Percentiles rank a stretch among this genome's conserved stretches.
Conservation (phyloP, 2,329 filamentous ascomycete genomes). For the Trichoderma afroharzianum region DNA sequence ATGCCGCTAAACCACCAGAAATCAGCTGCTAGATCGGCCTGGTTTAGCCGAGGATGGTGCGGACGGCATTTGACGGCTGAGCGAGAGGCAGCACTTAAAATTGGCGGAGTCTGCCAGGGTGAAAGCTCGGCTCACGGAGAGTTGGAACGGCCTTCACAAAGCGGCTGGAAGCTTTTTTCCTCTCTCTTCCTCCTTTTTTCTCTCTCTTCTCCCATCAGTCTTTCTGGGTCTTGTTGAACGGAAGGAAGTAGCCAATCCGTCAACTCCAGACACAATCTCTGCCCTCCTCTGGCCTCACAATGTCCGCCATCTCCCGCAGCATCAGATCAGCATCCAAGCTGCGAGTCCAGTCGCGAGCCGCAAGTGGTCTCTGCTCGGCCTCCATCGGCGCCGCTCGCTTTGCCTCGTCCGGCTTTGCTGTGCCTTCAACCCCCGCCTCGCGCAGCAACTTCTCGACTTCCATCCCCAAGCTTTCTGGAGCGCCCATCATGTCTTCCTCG, state of each 20-base stretch:
- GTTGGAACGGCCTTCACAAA: background rate
- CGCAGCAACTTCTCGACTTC: constrained; percentile 49
- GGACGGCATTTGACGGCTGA: constrained; percentile 18
- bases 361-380: constrained; percentile 23
- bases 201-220: background rate
- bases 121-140: background rate
- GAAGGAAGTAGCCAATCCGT: background rate
- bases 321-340: constrained; percentile 53
- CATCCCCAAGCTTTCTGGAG: constrained; percentile 44
- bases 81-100: background rate
- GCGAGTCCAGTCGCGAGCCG: constrained; percentile 41
- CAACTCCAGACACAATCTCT: background rate
- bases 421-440: constrained; percentile 34
- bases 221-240: background rate
- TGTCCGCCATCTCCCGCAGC: constrained; percentile 54
- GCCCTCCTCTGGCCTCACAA: constrained; percentile 26
- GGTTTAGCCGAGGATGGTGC: constrained; percentile 18
- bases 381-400: constrained; percentile 28
- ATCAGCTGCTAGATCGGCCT: constrained; percentile 5
- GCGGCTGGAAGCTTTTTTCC: constrained; percentile 1
- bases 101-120: constrained; percentile 6
- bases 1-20: background rate
- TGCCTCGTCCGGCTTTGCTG: constrained; percentile 17
- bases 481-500: constrained; percentile 48
- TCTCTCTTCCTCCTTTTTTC: background rate